Evolutionary conservation across 768 basidiomycete species (phyloP).

Genomic region (Clavulina sp.): DNA sequence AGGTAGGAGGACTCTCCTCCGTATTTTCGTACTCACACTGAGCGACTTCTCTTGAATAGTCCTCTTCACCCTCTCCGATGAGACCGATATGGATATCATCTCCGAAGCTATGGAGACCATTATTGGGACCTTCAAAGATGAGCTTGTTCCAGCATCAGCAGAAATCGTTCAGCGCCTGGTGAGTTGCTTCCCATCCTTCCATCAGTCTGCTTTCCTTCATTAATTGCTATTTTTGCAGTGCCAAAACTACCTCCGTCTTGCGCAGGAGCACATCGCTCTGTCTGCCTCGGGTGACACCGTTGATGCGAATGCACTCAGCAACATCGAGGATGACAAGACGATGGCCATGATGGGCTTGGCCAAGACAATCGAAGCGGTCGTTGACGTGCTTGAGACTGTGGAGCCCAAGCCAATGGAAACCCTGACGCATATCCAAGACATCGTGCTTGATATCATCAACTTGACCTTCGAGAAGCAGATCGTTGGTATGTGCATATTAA

Average conservation of each 20-base stretch:
- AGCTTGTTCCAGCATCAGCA: constrained; percentile 70
- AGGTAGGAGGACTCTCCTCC: constrained; percentile 25
- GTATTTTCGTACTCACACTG: not conserved
- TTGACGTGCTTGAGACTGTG: constrained; percentile 47
- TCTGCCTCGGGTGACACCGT: constrained; percentile 29
- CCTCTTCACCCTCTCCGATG: constrained; percentile 76
- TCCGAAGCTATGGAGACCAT: constrained; percentile 71
- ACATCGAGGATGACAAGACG: constrained; percentile 58
- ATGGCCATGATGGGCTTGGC: constrained; percentile 76
- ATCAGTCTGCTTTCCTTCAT: constrained; percentile 4
- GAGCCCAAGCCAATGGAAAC: constrained; percentile 43
- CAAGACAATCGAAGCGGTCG: constrained; percentile 68
- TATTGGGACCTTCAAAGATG: constrained; percentile 70
- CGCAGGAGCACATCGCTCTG: constrained; percentile 36
- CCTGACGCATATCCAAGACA: constrained; percentile 61
- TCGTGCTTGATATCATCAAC: constrained; percentile 58
- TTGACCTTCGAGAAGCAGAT: constrained; percentile 64
- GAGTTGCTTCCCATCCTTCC: constrained; percentile 16
- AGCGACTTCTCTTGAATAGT: constrained; percentile 24
- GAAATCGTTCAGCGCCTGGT: constrained; percentile 65
- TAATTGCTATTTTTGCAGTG: constrained; percentile 28
- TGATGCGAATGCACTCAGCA: constrained; percentile 31
- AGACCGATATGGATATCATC: constrained; percentile 75
- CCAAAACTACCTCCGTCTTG: constrained; percentile 66
- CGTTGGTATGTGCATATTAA: constrained; percentile 34